Percentiles rank a stretch among this genome's conserved stretches.
These are phyloP conservation scores for Eucalyptus sp. DNA, from an alignment of 345 rosid genomes.

Conservation along the genomic window DNA sequence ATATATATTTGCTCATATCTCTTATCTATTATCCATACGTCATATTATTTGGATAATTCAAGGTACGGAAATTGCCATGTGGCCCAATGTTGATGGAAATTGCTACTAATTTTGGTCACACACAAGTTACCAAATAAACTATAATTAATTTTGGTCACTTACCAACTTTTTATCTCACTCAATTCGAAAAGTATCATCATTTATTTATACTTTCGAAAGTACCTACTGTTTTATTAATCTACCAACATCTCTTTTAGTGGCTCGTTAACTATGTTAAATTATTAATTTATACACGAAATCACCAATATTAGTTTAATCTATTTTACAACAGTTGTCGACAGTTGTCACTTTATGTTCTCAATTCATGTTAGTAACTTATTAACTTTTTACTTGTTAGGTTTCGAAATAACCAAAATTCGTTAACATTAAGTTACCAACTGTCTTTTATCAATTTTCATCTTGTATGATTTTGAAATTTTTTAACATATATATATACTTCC, in stretches of 20 bases:
- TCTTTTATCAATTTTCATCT: not conserved
- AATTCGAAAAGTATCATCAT: not conserved
- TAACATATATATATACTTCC: no score
- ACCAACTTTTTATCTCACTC: not conserved
- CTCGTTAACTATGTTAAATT: rapidly evolving
- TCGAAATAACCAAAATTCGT: no score
- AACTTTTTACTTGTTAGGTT: not conserved
- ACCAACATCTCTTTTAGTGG: not conserved
- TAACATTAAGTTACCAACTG: not conserved
- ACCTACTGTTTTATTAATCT: not conserved
- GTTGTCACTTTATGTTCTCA: not conserved
- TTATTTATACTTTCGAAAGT: not conserved
- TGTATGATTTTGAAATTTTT: not conserved
- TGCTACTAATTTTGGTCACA: not conserved
- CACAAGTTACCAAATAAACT: not conserved
- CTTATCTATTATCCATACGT: no score
- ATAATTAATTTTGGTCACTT: no score
- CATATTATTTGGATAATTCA: no score
- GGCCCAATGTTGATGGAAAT: no score
- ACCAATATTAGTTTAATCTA: not conserved
- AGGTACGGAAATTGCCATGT: no score
- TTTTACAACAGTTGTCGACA: not conserved
- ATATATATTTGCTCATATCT: no score
- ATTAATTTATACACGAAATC: not conserved
- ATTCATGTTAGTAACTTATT: not conserved